Evolutionary conservation across 73 alveolate genomes (phyloP).

Genomic region (Durusdinium trenchii): DNA sequence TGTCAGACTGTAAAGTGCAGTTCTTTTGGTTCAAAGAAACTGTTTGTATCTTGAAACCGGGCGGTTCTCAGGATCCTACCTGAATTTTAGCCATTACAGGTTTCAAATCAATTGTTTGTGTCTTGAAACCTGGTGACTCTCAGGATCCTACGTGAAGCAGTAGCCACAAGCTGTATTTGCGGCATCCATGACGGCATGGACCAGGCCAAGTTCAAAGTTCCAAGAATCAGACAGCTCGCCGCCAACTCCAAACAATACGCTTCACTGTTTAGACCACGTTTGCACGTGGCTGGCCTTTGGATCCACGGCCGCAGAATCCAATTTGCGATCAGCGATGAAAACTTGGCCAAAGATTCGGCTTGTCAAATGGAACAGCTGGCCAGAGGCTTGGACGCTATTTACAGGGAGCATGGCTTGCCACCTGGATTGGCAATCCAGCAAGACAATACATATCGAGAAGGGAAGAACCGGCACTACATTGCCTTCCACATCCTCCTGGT

Average conservation of each 20-base stretch:
- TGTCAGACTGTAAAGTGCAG: too few relatives aligned
- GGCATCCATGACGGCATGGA: conserved; percentile 30
- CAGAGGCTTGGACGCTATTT: not conserved
- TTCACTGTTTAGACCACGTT: not conserved
- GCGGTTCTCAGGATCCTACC: not conserved
- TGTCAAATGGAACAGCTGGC: not conserved
- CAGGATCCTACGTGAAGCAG: not conserved
- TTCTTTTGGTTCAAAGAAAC: too few relatives aligned
- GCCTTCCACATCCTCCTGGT: not conserved
- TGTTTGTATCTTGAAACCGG: too few relatives aligned
- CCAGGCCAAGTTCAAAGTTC: conserved; percentile 1
- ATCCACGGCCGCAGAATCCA: not conserved
- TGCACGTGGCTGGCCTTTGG: conserved; percentile 14
- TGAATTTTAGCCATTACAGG: not conserved
- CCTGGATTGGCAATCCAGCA: not conserved
- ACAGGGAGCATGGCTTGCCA: not conserved
- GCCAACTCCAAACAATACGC: not conserved
- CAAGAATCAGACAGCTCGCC: not conserved
- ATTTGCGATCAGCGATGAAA: not conserved
- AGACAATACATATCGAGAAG: not conserved
- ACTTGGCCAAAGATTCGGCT: not conserved
- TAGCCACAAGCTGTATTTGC: not conserved
- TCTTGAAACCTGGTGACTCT: too few relatives aligned
- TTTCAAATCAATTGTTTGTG: not conserved
- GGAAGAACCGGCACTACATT: not conserved